Conservation (phyloP, 164 flowering plant species). For the Magnolia kwangsiensis region DNA sequence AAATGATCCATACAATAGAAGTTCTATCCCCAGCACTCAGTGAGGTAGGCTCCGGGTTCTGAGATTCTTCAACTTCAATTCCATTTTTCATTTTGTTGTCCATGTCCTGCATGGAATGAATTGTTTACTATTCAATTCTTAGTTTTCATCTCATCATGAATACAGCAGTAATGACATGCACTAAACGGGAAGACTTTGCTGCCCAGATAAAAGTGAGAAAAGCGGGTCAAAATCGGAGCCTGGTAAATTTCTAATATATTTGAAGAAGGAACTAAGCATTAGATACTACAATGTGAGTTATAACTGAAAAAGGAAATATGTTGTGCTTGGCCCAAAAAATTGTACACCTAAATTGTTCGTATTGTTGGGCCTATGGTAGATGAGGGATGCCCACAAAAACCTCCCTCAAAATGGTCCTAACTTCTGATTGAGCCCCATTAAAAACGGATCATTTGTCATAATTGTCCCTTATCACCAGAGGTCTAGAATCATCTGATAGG, state of each 20-base stretch:
- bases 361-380: no score
- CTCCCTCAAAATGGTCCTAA: no score
- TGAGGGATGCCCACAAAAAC: no score
- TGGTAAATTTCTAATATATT: no score
- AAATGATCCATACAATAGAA: constrained; percentile 51
- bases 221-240: background rate
- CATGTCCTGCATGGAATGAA: constrained; percentile 48
- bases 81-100: constrained; percentile 86
- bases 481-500: background rate
- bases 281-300: background rate
- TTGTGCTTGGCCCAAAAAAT: no score
- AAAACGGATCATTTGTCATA: no score
- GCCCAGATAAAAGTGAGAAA: background rate
- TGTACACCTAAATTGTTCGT: no score
- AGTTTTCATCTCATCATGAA: background rate
- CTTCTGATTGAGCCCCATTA: no score
- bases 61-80: constrained; percentile 58
- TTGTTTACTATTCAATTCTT: background rate
- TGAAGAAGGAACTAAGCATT: background rate
- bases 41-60: constrained; percentile 39
- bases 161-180: background rate
- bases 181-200: background rate
- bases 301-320: no score
- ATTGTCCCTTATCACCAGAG: background rate
- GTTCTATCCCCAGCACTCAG: constrained; percentile 63